Conservation (phyloP, 371 early-diverging fungal genomes). For the Circinella minor region DNA sequence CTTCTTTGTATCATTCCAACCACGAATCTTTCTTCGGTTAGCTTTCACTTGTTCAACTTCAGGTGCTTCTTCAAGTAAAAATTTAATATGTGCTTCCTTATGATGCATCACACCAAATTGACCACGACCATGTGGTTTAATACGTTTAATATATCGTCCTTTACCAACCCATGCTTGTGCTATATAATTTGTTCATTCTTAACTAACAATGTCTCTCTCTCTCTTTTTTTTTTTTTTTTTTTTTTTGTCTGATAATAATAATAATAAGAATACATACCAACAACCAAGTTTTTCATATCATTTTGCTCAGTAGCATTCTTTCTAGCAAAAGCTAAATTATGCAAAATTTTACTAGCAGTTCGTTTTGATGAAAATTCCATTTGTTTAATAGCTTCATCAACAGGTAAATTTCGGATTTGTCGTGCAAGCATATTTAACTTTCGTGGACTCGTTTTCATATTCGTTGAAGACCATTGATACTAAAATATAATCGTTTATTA, state of each 20-base stretch:
- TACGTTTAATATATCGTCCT: constrained; percentile 70
- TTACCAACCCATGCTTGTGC: constrained; percentile 92
- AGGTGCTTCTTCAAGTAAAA: constrained; percentile 69
- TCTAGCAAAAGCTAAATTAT: constrained; percentile 76
- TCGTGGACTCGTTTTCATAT: constrained; percentile 77
- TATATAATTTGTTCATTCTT: constrained; percentile 13
- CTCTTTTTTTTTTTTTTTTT: neutral
- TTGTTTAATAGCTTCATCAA: constrained; percentile 86
- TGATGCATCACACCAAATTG: constrained; percentile 81
- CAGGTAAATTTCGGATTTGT: constrained; percentile 77
- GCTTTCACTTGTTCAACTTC: constrained; percentile 29
- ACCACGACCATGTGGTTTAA: constrained; percentile 83
- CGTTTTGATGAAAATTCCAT: constrained; percentile 87
- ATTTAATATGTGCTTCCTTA: constrained; percentile 84
- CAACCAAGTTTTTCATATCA: constrained; percentile 65
- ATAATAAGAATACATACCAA: constrained; percentile 34
- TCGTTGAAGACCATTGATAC: constrained; percentile 72
- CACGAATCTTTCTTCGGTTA: constrained; percentile 60
- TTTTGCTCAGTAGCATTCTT: constrained; percentile 75
- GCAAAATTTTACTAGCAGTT: constrained; percentile 70
- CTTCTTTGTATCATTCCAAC: constrained; percentile 67
- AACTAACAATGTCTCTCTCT: constrained; percentile 10
- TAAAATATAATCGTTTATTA: constrained; percentile 24
- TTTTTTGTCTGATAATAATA: neutral
- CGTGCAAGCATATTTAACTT: constrained; percentile 88